Evolutionary conservation across 371 early-diverging fungal species (phyloP).

Genomic region (Vittaforma corneae): DNA sequence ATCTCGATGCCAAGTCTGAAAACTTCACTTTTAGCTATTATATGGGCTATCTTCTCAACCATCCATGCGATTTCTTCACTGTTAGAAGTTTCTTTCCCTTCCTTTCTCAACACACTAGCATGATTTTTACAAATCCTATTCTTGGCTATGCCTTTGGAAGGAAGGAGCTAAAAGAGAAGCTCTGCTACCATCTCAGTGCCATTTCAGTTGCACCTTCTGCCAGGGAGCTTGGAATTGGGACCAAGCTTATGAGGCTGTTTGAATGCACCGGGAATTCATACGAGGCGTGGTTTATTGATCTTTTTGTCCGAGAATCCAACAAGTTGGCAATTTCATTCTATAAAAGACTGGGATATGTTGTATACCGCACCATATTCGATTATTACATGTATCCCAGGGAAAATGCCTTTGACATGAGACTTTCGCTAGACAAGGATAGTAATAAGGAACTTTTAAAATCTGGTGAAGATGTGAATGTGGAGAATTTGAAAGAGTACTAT

Average conservation of each 20-base stretch:
- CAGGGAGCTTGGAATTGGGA: conserved; percentile 77
- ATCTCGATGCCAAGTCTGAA: conserved; percentile 47
- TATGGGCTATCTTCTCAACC: conserved; percentile 38
- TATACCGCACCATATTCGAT: conserved; percentile 72
- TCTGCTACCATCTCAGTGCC: conserved; percentile 74
- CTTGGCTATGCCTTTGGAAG: conserved; percentile 56
- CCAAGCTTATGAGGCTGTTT: conserved; percentile 72
- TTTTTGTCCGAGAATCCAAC: conserved; percentile 89
- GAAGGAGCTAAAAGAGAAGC: conserved; percentile 52
- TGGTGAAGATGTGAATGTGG: conserved; percentile 20
- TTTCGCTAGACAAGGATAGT: conserved; percentile 22
- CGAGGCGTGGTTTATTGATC: conserved; percentile 82
- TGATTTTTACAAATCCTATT: background rate
- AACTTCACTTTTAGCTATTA: conserved; percentile 55
- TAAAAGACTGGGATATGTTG: conserved; percentile 74
- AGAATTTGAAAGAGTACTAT: conserved; percentile 19
- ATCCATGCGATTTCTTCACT: conserved; percentile 34
- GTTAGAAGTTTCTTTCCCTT: conserved; percentile 7
- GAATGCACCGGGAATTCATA: conserved; percentile 63
- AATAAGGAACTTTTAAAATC: conserved; percentile 4
- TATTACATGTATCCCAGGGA: conserved; percentile 66
- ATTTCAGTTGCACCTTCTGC: conserved; percentile 86
- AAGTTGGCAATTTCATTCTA: conserved; percentile 86
- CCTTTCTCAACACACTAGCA: background rate
- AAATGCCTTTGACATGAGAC: conserved; percentile 58